Percentiles rank a stretch among this genome's conserved stretches.
phyloP scores from a whole-genome alignment of 2,329 filamentous ascomycete species.

The Sordariomycetes sp. region DNA sequence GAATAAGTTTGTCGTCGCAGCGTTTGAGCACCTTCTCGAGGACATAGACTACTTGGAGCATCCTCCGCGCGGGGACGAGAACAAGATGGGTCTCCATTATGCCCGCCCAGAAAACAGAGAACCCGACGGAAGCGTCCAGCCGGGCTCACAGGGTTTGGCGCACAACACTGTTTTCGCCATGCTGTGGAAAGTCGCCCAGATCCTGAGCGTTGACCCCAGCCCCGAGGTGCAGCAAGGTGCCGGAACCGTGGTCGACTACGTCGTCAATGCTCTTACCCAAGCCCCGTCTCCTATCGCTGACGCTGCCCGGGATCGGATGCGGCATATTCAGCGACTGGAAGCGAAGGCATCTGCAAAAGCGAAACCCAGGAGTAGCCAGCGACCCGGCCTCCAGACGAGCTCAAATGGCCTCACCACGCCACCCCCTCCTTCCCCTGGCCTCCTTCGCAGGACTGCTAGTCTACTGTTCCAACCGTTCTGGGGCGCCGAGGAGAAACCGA shows the following conservation, averaged over 20 bases:
- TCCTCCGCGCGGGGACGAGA: conserved; percentile 43
- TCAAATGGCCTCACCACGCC: conserved; percentile 20
- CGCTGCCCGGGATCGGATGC: conserved; percentile 60
- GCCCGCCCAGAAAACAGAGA: conserved; percentile 44
- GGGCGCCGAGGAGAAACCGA: conserved; percentile 32
- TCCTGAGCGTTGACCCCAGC: conserved; percentile 87
- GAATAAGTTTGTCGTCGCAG: conserved; percentile 82
- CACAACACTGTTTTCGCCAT: conserved; percentile 87
- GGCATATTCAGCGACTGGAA: conserved; percentile 53
- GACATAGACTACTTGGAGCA: conserved; percentile 61
- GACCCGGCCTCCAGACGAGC: conserved; percentile 28
- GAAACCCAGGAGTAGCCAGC: conserved; percentile 27
- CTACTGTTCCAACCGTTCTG: conserved; percentile 50
- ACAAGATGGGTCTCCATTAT: conserved; percentile 55
- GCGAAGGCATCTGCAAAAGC: conserved; percentile 34
- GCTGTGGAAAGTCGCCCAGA: conserved; percentile 86
- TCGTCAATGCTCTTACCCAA: conserved; percentile 67
- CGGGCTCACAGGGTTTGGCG: conserved; percentile 50
- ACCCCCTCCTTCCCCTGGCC: conserved; percentile 42
- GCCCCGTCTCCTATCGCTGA: conserved; percentile 66
- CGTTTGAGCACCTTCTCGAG: conserved; percentile 81
- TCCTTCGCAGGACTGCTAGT: conserved; percentile 54
- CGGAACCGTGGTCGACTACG: conserved; percentile 72
- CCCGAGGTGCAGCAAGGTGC: conserved; percentile 85
- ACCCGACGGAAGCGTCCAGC: conserved; percentile 46